Conservation (phyloP, 176 grass and related monocot genomes). For the Tillandsia fasciculata region DNA sequence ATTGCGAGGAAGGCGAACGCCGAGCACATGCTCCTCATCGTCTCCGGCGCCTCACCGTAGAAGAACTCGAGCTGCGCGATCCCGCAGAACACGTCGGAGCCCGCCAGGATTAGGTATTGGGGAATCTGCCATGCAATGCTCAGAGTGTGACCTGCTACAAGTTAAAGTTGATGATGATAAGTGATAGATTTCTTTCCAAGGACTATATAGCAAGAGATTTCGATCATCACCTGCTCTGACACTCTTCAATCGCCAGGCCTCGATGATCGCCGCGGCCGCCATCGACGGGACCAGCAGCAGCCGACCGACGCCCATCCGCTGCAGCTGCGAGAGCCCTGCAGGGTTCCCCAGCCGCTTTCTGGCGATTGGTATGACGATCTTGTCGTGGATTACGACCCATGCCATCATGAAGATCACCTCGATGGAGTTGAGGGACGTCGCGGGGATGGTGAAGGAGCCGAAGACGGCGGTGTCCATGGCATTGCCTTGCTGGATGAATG, state of each 20-base stretch:
- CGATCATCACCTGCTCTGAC: slow-evolving; percentile 9
- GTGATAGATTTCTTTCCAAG: too few relatives aligned
- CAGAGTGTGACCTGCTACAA: slow-evolving; percentile 4
- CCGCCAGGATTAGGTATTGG: slow-evolving; percentile 51
- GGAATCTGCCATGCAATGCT: slow-evolving; percentile 81
- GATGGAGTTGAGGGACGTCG: slow-evolving; percentile 58
- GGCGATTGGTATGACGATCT: slow-evolving; percentile 37
- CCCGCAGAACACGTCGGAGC: slow-evolving; percentile 59
- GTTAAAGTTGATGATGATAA: too few relatives aligned
- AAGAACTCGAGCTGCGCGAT: slow-evolving; percentile 87
- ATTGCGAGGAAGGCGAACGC: slow-evolving; percentile 62
- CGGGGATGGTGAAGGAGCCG: slow-evolving; percentile 60
- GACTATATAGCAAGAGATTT: too few relatives aligned
- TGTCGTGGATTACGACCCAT: slow-evolving; percentile 61
- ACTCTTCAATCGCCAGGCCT: slow-evolving; percentile 41
- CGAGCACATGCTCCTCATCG: slow-evolving; percentile 78
- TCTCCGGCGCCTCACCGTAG: slow-evolving; percentile 59
- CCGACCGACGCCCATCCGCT: slow-evolving; percentile 64
- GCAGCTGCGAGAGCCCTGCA: slow-evolving; percentile 50
- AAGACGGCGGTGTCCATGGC: slow-evolving; percentile 47
- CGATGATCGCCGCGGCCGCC: slow-evolving; percentile 34
- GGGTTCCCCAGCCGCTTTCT: slow-evolving; percentile 39
- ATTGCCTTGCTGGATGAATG: slow-evolving; percentile 79
- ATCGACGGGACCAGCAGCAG: slow-evolving; percentile 46
- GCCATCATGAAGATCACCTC: slow-evolving; percentile 61